Percentiles rank a stretch among this genome's conserved stretches.
Conservation (phyloP, 2,329 filamentous ascomycete genomes). For the Claviceps paspali region DNA sequence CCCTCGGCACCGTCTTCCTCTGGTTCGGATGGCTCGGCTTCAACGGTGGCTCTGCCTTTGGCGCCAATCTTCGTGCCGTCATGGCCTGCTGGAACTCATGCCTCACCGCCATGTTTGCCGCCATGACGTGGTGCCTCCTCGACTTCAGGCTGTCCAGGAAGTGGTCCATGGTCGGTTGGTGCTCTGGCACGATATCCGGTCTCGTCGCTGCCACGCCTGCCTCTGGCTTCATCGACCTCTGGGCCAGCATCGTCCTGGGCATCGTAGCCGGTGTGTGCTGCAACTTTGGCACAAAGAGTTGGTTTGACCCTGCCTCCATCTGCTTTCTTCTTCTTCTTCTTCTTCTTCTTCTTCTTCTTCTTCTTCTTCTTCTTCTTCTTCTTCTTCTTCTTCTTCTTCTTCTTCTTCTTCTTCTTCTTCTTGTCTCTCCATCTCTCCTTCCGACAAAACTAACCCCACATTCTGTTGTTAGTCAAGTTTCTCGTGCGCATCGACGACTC, state of each 20-base stretch:
- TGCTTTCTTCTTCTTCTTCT: background rate
- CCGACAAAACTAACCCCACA: too few species aligned
- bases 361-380: too few species aligned
- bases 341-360: background rate
- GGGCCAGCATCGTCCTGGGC: slow-evolving; percentile 52
- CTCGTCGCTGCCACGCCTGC: slow-evolving; percentile 56
- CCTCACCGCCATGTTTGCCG: slow-evolving; percentile 79
- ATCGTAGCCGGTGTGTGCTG: slow-evolving; percentile 49
- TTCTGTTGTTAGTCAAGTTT: slow-evolving; percentile 33
- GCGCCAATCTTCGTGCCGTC: slow-evolving; percentile 81
- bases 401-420: too few species aligned
- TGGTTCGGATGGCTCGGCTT: slow-evolving; percentile 99
- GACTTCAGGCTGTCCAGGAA: slow-evolving; percentile 90
- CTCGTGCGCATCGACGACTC: slow-evolving; percentile 52
- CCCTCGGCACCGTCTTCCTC: slow-evolving; percentile 84
- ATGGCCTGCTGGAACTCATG: slow-evolving; percentile 99
- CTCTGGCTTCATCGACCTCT: slow-evolving; percentile 52
- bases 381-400: too few species aligned
- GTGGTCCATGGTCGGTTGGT: slow-evolving; percentile 72
- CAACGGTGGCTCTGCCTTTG: slow-evolving; percentile 91
- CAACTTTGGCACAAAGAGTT: slow-evolving; percentile 51
- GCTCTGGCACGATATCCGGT: slow-evolving; percentile 55
- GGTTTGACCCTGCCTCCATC: slow-evolving; percentile 6
- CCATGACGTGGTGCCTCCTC: slow-evolving; percentile 86
- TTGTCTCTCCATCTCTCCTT: too few species aligned